Conservation (phyloP, 345 rosid genomes). For the Moricandia arvensis region DNA sequence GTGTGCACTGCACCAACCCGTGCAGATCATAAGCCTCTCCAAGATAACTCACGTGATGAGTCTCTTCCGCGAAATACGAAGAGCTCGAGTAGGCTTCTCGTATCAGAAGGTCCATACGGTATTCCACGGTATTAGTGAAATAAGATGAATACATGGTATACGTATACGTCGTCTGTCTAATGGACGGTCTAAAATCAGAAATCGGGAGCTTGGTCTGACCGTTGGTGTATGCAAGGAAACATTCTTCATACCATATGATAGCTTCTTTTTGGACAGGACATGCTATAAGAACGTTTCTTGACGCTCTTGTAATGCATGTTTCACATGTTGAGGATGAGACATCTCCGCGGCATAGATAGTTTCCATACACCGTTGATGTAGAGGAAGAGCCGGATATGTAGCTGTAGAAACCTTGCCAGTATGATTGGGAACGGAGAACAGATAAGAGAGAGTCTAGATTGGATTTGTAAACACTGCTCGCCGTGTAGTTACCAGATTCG, state of each 20-base stretch:
- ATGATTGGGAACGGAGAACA: not conserved
- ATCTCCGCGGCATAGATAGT: not conserved
- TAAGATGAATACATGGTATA: not conserved
- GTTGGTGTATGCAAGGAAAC: not conserved
- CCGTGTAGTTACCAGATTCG: not conserved
- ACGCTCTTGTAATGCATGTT: conserved; percentile 1
- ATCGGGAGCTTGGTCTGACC: not conserved
- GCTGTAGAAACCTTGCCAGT: not conserved
- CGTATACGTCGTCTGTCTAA: not conserved
- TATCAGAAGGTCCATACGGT: conserved; percentile 13
- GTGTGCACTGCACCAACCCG: conserved; percentile 16
- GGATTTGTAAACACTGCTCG: not conserved
- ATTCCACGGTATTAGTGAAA: not conserved
- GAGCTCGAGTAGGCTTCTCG: conserved; percentile 23
- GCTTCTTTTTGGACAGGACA: not conserved
- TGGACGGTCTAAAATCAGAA: not conserved
- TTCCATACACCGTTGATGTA: not conserved
- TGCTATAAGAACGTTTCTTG: not conserved
- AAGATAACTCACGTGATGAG: not conserved
- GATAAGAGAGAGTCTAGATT: not conserved
- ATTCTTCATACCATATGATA: not conserved
- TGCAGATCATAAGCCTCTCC: conserved; percentile 12
- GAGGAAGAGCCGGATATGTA: not conserved
- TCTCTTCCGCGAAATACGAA: conserved; percentile 17
- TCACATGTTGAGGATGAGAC: not conserved